phyloP scores from a whole-genome alignment of 1,284 basidiomycete genomes.

The Sporisorium graminicola region DNA sequence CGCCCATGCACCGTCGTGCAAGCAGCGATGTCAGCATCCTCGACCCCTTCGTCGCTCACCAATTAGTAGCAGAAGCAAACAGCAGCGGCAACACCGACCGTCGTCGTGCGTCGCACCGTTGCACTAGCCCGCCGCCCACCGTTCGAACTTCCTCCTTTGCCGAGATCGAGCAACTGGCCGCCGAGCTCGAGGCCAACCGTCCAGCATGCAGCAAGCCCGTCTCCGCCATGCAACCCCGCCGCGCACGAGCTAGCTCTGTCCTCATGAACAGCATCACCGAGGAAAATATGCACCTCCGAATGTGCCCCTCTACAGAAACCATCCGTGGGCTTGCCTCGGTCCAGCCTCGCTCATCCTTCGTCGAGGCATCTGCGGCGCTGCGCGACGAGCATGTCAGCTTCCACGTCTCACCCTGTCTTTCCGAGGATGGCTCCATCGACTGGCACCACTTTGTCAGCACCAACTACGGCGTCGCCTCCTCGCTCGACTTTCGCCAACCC shows the following conservation, averaged over 20 bases:
- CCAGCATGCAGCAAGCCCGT: constrained; percentile 19
- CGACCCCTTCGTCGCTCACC: constrained; percentile 22
- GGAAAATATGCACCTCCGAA: constrained; percentile 18
- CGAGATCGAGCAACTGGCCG: constrained; percentile 31
- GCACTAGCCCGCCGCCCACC: constrained; percentile 12
- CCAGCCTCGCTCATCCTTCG: no score
- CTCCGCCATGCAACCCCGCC: neutral
- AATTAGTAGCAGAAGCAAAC: neutral
- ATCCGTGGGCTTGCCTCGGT: constrained; percentile 12
- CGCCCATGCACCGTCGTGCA: constrained; percentile 36
- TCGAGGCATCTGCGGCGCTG: neutral
- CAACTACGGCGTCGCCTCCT: constrained; percentile 16
- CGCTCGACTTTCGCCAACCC: constrained; percentile 7
- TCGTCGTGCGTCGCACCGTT: no score
- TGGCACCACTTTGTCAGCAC: constrained; percentile 41
- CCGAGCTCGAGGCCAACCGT: constrained; percentile 31
- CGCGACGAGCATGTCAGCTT: constrained; percentile 15
- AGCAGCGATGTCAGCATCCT: constrained; percentile 39
- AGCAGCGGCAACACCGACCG: no score
- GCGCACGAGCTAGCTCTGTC: constrained; percentile 3
- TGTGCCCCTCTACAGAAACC: constrained; percentile 32
- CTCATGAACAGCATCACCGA: constrained; percentile 42
- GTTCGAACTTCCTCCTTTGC: constrained; percentile 21
- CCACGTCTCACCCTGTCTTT: constrained; percentile 30
- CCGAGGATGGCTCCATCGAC: constrained; percentile 19